Percentiles rank a stretch among this genome's conserved stretches.
Evolutionary conservation across 2,329 filamentous ascomycete species (phyloP).

Genomic region (Aspergillus sp.): DNA sequence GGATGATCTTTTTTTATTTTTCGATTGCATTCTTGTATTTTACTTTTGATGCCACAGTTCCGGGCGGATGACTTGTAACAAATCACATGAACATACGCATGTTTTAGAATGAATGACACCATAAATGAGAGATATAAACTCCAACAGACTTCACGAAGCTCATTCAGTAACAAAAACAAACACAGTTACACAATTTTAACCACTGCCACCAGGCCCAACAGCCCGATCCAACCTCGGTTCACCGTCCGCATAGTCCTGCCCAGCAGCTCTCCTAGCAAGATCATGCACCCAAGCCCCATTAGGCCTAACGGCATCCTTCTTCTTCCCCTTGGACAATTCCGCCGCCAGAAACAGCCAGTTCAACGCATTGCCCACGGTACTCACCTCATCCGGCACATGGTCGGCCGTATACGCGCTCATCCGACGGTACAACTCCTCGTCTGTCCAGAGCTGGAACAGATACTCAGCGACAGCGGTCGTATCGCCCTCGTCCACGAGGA

Average conservation of each 20-base stretch:
- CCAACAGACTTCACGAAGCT: not conserved
- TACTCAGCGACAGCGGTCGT: slow-evolving; percentile 60
- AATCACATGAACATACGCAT: no score
- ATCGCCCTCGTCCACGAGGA: slow-evolving; percentile 64
- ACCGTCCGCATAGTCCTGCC: slow-evolving; percentile 47
- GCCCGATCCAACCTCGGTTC: slow-evolving; percentile 51
- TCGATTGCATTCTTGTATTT: no score
- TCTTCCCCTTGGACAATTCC: slow-evolving; percentile 52
- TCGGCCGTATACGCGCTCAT: slow-evolving; percentile 58
- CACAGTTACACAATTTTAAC: slow-evolving; percentile 11
- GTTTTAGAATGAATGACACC: not conserved
- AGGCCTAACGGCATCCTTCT: slow-evolving; percentile 40
- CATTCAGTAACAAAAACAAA: no score
- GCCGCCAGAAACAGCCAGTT: slow-evolving; percentile 70
- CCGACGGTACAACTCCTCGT: slow-evolving; percentile 54
- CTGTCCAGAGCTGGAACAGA: slow-evolving; percentile 57
- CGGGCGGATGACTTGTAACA: no score
- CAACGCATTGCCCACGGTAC: slow-evolving; percentile 70
- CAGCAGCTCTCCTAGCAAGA: slow-evolving; percentile 59
- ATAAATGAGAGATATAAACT: no score
- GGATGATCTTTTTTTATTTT: no score
- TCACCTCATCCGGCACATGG: slow-evolving; percentile 71
- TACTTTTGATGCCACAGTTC: no score
- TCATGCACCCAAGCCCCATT: slow-evolving; percentile 64
- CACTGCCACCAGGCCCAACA: slow-evolving; percentile 16